Evolutionary conservation across 768 basidiomycete species (phyloP).

Genomic region (Postia placenta): DNA sequence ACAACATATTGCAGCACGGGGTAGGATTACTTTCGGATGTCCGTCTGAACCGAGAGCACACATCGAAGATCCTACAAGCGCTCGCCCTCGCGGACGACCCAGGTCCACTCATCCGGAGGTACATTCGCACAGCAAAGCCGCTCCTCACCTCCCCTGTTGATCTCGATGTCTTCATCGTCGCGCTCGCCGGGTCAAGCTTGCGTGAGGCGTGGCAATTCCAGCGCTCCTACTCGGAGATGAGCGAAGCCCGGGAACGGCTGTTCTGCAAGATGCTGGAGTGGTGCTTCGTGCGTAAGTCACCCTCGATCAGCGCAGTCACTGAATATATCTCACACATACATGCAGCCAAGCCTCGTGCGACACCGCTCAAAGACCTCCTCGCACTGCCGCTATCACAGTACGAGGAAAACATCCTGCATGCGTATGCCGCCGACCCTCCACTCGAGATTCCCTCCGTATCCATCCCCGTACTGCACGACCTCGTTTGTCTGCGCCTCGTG

Average conservation of each 20-base stretch:
- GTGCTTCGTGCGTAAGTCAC: conserved; percentile 60
- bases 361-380: conserved; percentile 55
- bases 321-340: too few relatives aligned
- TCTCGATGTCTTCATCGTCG: conserved; percentile 61
- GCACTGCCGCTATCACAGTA: conserved; percentile 58
- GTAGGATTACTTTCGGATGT: conserved; percentile 68
- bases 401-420: conserved; percentile 54
- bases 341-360: conserved; percentile 53
- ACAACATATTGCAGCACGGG: conserved; percentile 36
- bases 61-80: conserved; percentile 72
- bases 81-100: conserved; percentile 43
- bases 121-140: conserved; percentile 73
- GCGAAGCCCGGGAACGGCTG: conserved; percentile 46
- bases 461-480: conserved; percentile 60
- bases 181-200: conserved; percentile 59
- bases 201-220: conserved; percentile 74
- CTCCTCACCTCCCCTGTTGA: conserved; percentile 62
- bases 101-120: conserved; percentile 57
- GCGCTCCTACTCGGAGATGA: conserved; percentile 58
- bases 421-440: conserved; percentile 54
- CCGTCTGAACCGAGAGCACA: conserved; percentile 69
- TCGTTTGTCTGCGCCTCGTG: conserved; percentile 74
- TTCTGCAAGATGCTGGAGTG: conserved; percentile 58
- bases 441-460: conserved; percentile 38
- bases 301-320: too few relatives aligned